A percentile compares a stretch with the other conserved stretches of the same genome.
These are phyloP conservation scores for Exophiala sp. DNA, from an alignment of 2,329 filamentous ascomycete genomes.

Conservation along the genomic window DNA sequence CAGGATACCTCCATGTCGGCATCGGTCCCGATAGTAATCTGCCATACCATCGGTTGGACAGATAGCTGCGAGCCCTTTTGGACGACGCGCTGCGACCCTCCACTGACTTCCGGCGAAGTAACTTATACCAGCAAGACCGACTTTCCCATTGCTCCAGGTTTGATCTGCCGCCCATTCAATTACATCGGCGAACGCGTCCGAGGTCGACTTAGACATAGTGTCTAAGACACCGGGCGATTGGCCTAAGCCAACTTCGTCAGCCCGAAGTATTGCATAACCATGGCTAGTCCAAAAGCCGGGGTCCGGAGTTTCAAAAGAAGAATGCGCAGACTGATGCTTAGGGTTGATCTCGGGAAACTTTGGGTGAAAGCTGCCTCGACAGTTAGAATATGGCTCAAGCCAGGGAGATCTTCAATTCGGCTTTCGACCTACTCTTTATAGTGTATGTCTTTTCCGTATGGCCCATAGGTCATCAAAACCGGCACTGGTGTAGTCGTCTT, in stretches of 20 bases:
- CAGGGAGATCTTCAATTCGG: no score
- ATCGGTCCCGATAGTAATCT: slow-evolving; percentile 56
- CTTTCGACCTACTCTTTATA: background rate
- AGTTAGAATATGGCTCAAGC: no score
- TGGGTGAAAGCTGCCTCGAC: no score
- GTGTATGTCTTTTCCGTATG: slow-evolving; percentile 69
- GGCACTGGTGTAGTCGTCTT: slow-evolving; percentile 47
- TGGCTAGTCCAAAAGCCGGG: slow-evolving; percentile 55
- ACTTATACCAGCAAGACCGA: slow-evolving; percentile 50
- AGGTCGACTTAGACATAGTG: slow-evolving; percentile 52
- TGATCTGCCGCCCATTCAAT: slow-evolving; percentile 53
- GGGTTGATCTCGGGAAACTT: slow-evolving; percentile 47
- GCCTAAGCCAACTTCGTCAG: slow-evolving; percentile 51
- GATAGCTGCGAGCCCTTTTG: slow-evolving; percentile 50
- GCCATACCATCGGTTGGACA: slow-evolving; percentile 57
- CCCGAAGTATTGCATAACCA: slow-evolving; percentile 56
- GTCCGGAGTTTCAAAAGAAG: slow-evolving; percentile 59
- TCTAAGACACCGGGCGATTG: slow-evolving; percentile 52
- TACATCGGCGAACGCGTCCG: slow-evolving; percentile 50
- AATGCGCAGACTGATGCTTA: slow-evolving; percentile 52
- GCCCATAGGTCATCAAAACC: slow-evolving; percentile 67
- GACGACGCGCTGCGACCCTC: slow-evolving; percentile 51
- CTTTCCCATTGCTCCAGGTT: slow-evolving; percentile 50
- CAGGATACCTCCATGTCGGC: slow-evolving; percentile 59
- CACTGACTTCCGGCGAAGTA: slow-evolving; percentile 55